Evolutionary conservation across 108 stramenopile genomes (phyloP), one percentile per base, ranked within the genome.

Genomic region (Tribonema minus): DNA sequence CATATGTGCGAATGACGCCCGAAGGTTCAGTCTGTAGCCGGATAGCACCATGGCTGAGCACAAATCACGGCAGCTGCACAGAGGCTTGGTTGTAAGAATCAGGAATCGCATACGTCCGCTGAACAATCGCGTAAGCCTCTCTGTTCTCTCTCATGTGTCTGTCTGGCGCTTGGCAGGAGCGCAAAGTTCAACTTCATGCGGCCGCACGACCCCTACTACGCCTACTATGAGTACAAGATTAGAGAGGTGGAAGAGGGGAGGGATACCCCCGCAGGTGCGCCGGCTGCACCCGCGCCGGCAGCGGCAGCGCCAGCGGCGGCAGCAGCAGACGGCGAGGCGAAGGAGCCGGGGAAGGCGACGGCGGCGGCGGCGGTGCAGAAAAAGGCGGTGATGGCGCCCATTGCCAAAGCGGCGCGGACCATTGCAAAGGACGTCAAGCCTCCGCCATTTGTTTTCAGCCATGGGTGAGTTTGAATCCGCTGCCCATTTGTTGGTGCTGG

Each of bases 161-260:
- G n/a, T n/a, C n/a, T n/a, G n/a, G n/a, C n/a, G n/a, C n/a, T n/a
- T n/a, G n/a, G n/a, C n/a, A 88, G 94, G 80, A 93, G 93, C 28
- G 89, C 95, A 37, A 98, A 98, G 84, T 98, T 98, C 87, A 92
- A 95, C 63, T 98, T 98, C 81, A 86, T 98, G 85, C 90, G 92
- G 62, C 85, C 82, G 5, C 84, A 88, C 29, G 91, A 91, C 46
- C 95, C 95, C 26, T 99, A 96, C 76, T 92, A 99, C 81, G 95
- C 95, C 1, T 99, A 97, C 85, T 99, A 99, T 82, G 95, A 96
- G 89, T 86, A 94, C 77, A 88, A 89, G 70, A 94, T 96, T 9
- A 38, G 80, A 5, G 81, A 83, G 30, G 68, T 84, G 9, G 87
- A 86, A 31, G 85, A 88, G 37, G 88, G 87, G 23, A 90, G 89